Evolutionary conservation across 495 filamentous ascomycete genomes (phyloP), one percentile per base, ranked within the genome.

Genomic region (Podospora conica): DNA sequence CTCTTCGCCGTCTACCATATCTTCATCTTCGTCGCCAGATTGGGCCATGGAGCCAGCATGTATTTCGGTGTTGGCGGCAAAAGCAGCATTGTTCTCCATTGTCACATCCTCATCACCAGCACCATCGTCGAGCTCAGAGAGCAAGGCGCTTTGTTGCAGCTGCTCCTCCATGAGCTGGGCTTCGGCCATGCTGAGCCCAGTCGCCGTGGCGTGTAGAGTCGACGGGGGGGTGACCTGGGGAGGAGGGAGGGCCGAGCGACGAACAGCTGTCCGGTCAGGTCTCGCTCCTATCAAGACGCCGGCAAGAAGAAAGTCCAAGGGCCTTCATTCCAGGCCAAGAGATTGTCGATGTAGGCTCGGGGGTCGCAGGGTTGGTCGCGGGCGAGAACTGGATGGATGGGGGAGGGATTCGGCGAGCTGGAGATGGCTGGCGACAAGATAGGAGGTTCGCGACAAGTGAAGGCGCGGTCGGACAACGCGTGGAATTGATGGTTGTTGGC

Each of bases 11-110:
- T 83, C 84, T 58, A 79, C 82, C 29, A 81, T 77, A 12, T 80
- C 74, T 60, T 85, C 84, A 31, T 85, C 82, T 61, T 84, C 78
- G 22, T 85, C 81, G 20, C 80, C 74, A 53, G 76, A 83, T 25
- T 83, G 77, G 33, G 81, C 77, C 23, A 83, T 78, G n/a, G 80
- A 69, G 18, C 69, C 80, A 0, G 84, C 85, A 67, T 85, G 81
- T 53, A 70, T 72, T 53, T 72, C 58, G 75, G 74, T 70, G 40
- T 71, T 65, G 55, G 76, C 74, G 59, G 76, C 76, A 11, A 74
- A 73, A 18, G 77, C 72, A 27, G 69, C 71, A 25, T 68, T 73
- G 58, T 75, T 79, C 33, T 72, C 73, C 71, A 81, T 74, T 3
- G 53, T 74, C 3, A 80, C 56, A 18, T 77, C 75, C 21, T 65